These are phyloP conservation scores for Arthroderma sp. DNA, from an alignment of 2,329 filamentous ascomycete genomes.

Conservation along the genomic window DNA sequence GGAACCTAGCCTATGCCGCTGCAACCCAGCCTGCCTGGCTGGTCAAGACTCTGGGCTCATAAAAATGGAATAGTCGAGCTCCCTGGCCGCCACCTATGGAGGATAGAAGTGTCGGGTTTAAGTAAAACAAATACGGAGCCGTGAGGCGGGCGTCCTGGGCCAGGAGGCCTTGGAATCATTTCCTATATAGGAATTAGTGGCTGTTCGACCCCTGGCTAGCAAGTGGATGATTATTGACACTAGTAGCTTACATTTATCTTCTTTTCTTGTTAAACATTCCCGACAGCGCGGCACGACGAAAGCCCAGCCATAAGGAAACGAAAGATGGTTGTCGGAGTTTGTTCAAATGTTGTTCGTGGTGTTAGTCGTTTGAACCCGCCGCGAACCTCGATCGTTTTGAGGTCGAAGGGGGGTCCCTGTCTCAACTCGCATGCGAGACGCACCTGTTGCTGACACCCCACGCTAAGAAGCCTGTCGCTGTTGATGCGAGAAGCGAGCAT, in stretches of 20 bases:
- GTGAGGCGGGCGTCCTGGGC: background rate
- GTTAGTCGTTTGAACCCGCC: background rate
- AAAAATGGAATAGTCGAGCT: background rate
- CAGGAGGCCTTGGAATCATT: conserved; percentile 6
- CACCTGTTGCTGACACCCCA: background rate
- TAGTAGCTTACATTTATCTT: background rate
- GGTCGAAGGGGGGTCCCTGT: background rate
- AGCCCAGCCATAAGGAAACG: background rate
- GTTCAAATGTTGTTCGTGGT: background rate
- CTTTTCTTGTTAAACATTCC: background rate
- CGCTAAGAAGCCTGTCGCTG: background rate
- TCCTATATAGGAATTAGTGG: conserved; percentile 8
- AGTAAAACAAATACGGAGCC: background rate
- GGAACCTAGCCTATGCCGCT: background rate
- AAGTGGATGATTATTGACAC: conserved; percentile 1
- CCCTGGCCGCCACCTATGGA: background rate
- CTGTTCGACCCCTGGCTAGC: background rate
- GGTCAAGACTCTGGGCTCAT: background rate
- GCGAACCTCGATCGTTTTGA: too few relatives aligned
- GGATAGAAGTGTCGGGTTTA: background rate
- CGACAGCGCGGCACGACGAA: background rate
- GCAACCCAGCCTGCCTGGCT: background rate
- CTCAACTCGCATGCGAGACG: background rate
- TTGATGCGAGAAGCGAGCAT: background rate
- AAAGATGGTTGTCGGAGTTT: background rate